These are phyloP conservation scores for Penicillium crystallinum DNA, from an alignment of 495 filamentous ascomycete genomes.

Conservation along the genomic window DNA sequence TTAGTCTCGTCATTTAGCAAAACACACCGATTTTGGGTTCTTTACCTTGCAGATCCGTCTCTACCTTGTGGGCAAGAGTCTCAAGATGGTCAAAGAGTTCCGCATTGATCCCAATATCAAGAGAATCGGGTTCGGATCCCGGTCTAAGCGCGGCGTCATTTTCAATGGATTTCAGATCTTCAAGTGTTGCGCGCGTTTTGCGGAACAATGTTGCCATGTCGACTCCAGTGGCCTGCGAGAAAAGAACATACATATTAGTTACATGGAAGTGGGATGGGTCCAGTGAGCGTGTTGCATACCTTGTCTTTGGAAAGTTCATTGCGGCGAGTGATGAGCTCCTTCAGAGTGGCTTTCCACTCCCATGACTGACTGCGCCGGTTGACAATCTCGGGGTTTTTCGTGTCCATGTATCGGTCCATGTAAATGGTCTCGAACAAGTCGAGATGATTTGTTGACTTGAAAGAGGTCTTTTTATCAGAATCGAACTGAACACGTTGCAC, in stretches of 20 bases:
- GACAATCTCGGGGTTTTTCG: slow-evolving; percentile 52
- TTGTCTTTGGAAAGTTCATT: slow-evolving; percentile 41
- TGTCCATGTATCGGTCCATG: slow-evolving; percentile 85
- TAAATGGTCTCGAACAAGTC: slow-evolving; percentile 71
- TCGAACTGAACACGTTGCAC: slow-evolving; percentile 76
- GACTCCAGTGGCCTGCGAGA: slow-evolving; percentile 27
- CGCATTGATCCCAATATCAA: slow-evolving; percentile 21
- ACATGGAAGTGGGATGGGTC: background rate
- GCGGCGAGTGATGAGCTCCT: slow-evolving; percentile 46
- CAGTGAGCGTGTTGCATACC: slow-evolving; percentile 24
- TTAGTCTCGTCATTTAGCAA: slow-evolving; percentile 6
- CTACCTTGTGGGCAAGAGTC: slow-evolving; percentile 26
- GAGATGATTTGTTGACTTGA: slow-evolving; percentile 76
- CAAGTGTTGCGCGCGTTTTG: slow-evolving; percentile 23
- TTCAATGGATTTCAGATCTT: slow-evolving; percentile 24
- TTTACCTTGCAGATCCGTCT: slow-evolving; percentile 38
- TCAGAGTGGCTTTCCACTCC: slow-evolving; percentile 65
- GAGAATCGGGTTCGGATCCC: slow-evolving; percentile 12
- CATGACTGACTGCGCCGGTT: slow-evolving; percentile 62
- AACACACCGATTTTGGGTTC: background rate
- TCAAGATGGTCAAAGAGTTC: slow-evolving; percentile 29
- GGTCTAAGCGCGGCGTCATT: slow-evolving; percentile 15
- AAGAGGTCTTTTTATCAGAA: slow-evolving; percentile 49
- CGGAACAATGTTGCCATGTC: slow-evolving; percentile 31
- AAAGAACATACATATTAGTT: background rate